These are phyloP conservation scores for Aspergillus steynii DNA, from an alignment of 495 filamentous ascomycete species.

Conservation along the genomic window DNA sequence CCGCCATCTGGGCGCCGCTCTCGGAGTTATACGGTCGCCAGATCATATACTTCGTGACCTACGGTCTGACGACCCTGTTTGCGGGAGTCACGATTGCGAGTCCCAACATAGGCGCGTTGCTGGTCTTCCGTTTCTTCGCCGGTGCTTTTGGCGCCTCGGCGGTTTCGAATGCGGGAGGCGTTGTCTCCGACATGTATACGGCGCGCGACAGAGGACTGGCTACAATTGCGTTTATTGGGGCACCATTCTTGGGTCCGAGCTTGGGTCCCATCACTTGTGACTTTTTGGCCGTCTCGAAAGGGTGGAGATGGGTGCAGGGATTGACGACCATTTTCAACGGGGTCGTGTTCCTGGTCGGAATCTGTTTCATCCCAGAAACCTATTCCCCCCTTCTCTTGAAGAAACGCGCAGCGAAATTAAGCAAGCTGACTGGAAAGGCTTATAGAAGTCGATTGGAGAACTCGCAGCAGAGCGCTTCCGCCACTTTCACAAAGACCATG, in stretches of 20 bases:
- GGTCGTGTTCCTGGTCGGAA: constrained; percentile 20
- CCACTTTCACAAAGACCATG: constrained; percentile 25
- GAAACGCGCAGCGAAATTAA: constrained; percentile 43
- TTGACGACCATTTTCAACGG: constrained; percentile 36
- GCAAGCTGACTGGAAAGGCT: constrained; percentile 46
- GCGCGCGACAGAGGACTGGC: constrained; percentile 57
- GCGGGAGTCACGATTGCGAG: constrained; percentile 40
- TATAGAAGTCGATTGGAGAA: constrained; percentile 1
- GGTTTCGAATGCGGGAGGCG: constrained; percentile 59
- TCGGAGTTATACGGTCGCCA: constrained; percentile 71
- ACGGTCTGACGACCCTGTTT: constrained; percentile 40
- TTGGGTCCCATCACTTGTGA: constrained; percentile 52
- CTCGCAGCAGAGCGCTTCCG: constrained; percentile 6
- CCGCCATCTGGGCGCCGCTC: constrained; percentile 57
- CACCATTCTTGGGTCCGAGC: constrained; percentile 59
- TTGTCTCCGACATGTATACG: constrained; percentile 62
- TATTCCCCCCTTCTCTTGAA: constrained; percentile 56
- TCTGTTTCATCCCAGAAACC: constrained; percentile 55
- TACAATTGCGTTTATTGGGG: constrained; percentile 52
- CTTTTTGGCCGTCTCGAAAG: constrained; percentile 46
- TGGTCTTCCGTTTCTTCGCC: constrained; percentile 49
- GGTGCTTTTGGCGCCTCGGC: constrained; percentile 63
- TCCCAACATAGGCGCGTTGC: not conserved
- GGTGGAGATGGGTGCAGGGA: constrained; percentile 61
- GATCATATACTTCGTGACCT: constrained; percentile 26